phyloP scores from a whole-genome alignment of 257 asterid genomes.

The Solanum neorickii region DNA sequence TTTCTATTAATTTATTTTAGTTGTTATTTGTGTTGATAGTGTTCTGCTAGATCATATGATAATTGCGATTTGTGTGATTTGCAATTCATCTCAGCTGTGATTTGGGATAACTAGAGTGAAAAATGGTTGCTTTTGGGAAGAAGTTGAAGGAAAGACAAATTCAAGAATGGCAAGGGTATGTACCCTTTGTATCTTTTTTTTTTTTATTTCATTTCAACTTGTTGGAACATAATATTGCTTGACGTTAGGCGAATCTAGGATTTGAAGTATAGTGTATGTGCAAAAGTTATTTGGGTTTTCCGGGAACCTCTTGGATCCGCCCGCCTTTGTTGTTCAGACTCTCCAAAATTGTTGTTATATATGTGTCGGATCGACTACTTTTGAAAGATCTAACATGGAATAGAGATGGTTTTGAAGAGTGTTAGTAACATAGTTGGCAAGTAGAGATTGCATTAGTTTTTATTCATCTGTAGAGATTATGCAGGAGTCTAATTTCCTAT shows the following conservation, averaged over 20 bases:
- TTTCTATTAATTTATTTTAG: neutral
- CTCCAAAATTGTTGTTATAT: neutral
- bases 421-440: neutral
- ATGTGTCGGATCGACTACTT: neutral
- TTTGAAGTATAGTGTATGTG: neutral
- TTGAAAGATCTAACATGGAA: neutral
- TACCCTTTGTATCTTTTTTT: neutral
- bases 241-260: neutral
- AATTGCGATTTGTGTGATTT: neutral
- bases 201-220: neutral
- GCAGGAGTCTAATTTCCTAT: neutral
- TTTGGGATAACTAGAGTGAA: neutral
- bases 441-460: neutral
- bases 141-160: neutral
- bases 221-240: neutral
- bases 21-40: neutral
- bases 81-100: neutral
- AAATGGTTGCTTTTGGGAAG: constrained; percentile 3
- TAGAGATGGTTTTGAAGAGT: neutral
- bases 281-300: no score
- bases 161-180: neutral
- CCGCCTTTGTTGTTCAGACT: neutral
- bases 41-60: neutral
- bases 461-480: neutral
- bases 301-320: no score